Conservation (phyloP, 371 early-diverging fungal genomes). For the Homolaphlyctis polyrhiza region DNA sequence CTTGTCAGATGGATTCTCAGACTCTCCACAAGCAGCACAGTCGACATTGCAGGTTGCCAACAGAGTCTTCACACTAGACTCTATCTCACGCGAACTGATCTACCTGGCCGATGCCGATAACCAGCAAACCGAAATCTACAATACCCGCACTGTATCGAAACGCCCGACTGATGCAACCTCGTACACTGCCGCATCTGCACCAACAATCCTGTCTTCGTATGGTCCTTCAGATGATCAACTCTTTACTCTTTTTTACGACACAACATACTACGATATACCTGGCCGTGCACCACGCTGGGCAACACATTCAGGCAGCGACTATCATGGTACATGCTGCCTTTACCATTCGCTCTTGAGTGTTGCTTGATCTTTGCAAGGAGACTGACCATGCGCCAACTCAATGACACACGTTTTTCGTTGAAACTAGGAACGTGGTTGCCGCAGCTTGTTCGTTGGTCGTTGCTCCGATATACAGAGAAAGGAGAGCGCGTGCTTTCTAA, state of each 20-base stretch:
- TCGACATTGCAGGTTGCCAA: neutral
- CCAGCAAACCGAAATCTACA: no score
- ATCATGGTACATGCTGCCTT: slow-evolving; percentile 79
- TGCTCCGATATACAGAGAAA: slow-evolving; percentile 67
- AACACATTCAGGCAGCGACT: slow-evolving; percentile 85
- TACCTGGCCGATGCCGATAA: neutral
- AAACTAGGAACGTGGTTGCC: slow-evolving; percentile 77
- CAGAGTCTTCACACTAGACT: neutral
- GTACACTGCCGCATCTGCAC: neutral
- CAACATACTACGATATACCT: slow-evolving; percentile 84
- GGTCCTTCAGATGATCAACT: slow-evolving; percentile 75
- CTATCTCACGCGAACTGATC: neutral
- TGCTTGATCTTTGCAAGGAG: no score
- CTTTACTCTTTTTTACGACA: slow-evolving; percentile 71
- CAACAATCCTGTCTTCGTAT: slow-evolving; percentile 52
- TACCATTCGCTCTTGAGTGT: no score
- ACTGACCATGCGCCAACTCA: no score
- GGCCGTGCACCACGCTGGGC: slow-evolving; percentile 89
- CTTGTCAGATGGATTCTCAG: no score
- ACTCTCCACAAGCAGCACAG: neutral
- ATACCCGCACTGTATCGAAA: no score
- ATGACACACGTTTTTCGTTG: no score
- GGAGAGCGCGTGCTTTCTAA: slow-evolving; percentile 82
- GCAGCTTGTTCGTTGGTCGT: slow-evolving; percentile 79
- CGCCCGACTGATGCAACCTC: no score